Evolutionary conservation across 495 filamentous ascomycete species (phyloP), one percentile per base, ranked within the genome.

Genomic region (Aspergillus ellipticus): DNA sequence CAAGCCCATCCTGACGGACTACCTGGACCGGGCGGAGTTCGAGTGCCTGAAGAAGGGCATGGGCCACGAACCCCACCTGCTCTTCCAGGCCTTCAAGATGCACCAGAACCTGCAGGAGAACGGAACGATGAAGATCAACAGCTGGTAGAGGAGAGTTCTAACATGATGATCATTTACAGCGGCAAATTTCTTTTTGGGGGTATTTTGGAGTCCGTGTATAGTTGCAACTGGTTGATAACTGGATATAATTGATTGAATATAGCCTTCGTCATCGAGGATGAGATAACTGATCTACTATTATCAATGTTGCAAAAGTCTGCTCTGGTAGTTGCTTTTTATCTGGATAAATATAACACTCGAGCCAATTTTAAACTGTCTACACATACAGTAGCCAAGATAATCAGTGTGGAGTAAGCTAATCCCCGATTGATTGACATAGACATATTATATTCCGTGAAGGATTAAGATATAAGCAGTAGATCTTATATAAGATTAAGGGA

Each of bases 31-130:
- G 61, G 90, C 91, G 17, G 91, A 96, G 77, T 89, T 80, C 62
- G 88, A 94, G 74, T 96, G 90, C 67, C 66, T 96, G 69, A 82
- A 79, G 69, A 93, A 91, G 82, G 91, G 90, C 33, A 89, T 86
- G 89, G 90, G 89, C 41, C 91, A 94, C 71, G 90, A 95, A 77
- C 90, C 91, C 21, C 90, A 95, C 67, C 73, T 94, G 71, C 74
- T 96, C 43, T 92, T 82, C 74, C 85, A 94, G 70, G 75, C 81
- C 16, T 95, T 95, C 72, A 88, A 94, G 69, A 91, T 95, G 90
- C 91, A 96, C 72, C 84, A 86, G 77, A 86, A 89, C 52, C 72
- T 96, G 51, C 70, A 83, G 56, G 83, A 88, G 75, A 83, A 90
- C 66, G 90, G 90, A 19, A 93, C 88, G 57, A 96, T 96, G 92